Evolutionary conservation across 2,329 filamentous ascomycete species (phyloP).

Genomic region (Mollisiaceae sp.): DNA sequence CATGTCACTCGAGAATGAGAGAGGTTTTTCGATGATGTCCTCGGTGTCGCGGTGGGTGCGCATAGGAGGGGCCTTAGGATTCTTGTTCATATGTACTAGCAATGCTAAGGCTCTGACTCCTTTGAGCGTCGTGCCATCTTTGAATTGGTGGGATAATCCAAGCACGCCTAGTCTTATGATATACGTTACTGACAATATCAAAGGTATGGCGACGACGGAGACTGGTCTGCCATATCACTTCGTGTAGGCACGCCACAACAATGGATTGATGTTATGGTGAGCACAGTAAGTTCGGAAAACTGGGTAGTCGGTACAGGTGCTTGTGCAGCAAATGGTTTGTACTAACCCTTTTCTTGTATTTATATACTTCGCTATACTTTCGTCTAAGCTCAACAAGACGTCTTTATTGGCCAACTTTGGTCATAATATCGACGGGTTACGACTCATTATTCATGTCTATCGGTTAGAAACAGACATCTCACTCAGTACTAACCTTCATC

Average conservation of each 20-base stretch:
- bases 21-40: slow-evolving; percentile 26
- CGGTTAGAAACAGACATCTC: neutral
- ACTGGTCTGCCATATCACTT: slow-evolving; percentile 73
- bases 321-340: slow-evolving; percentile 48
- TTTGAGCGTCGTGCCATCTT: slow-evolving; percentile 39
- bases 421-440: neutral
- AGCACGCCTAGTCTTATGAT: neutral
- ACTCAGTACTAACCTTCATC: slow-evolving; percentile 11
- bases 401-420: neutral
- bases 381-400: neutral
- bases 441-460: neutral
- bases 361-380: neutral
- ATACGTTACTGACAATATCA: neutral
- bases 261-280: slow-evolving; percentile 62
- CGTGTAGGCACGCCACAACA: slow-evolving; percentile 59
- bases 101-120: slow-evolving; percentile 20
- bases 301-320: slow-evolving; percentile 69
- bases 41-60: slow-evolving; percentile 31
- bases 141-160: slow-evolving; percentile 33
- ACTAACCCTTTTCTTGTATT: slow-evolving; percentile 19
- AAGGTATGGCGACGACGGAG: slow-evolving; percentile 69
- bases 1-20: slow-evolving; percentile 16
- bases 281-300: slow-evolving; percentile 72
- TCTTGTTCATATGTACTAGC: slow-evolving; percentile 20
- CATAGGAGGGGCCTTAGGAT: slow-evolving; percentile 16